Evolutionary conservation across 371 early-diverging fungal genomes (phyloP).

Genomic region (Blakeslea trispora): DNA sequence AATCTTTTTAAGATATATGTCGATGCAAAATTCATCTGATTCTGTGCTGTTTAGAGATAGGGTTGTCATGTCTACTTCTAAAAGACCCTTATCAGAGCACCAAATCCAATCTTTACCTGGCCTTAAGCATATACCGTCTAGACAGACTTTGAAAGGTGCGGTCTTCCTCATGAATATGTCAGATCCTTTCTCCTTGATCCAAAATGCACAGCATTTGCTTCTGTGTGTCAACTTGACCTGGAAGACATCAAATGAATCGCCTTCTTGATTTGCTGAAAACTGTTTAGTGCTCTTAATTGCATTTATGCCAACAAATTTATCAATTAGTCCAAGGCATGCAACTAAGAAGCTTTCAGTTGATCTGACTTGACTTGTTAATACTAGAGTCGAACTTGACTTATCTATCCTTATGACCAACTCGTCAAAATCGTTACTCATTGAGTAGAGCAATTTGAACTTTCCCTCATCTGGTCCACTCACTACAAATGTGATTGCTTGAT

Average conservation of each 20-base stretch:
- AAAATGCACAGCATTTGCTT: slow-evolving; percentile 17
- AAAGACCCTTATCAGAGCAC: slow-evolving; percentile 1
- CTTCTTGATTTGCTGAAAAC: neutral
- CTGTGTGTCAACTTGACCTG: slow-evolving; percentile 12
- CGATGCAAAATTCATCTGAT: slow-evolving; percentile 8
- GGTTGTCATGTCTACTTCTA: slow-evolving; percentile 17
- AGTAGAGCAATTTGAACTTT: neutral
- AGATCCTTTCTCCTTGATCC: slow-evolving; percentile 9
- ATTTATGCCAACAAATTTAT: slow-evolving; percentile 23
- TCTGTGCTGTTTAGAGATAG: neutral
- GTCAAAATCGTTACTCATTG: neutral
- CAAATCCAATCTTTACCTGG: slow-evolving; percentile 5
- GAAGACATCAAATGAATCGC: neutral
- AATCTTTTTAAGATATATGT: neutral
- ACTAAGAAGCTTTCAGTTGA: slow-evolving; percentile 2
- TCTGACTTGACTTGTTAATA: slow-evolving; percentile 11
- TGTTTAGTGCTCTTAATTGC: slow-evolving; percentile 8
- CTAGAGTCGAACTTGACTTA: slow-evolving; percentile 5
- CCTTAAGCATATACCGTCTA: slow-evolving; percentile 1
- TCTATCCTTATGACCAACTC: neutral
- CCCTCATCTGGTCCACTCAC: slow-evolving; percentile 19
- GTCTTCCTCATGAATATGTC: neutral
- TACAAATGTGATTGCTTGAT: slow-evolving; percentile 7
- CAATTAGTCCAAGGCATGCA: slow-evolving; percentile 27
- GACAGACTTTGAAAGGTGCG: neutral